Evolutionary conservation across 2,329 filamentous ascomycete species (phyloP).

Genomic region (Leptoxyphium fumago): DNA sequence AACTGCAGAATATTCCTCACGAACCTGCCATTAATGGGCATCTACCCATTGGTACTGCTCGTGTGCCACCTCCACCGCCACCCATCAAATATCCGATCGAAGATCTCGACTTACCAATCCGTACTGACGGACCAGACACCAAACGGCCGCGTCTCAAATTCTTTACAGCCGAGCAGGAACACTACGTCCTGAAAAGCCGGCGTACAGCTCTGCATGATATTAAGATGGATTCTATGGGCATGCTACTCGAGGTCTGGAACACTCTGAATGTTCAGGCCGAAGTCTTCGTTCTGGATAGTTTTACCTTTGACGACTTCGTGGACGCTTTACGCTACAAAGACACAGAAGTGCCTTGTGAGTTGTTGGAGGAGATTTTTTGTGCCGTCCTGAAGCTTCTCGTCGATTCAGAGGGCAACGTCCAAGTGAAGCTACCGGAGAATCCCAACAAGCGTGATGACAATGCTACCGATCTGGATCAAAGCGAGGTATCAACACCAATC

Average conservation of each 20-base stretch:
- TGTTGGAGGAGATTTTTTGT: constrained; percentile 85
- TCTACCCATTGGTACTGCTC: constrained; percentile 9
- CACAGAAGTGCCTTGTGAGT: constrained; percentile 59
- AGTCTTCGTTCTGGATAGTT: constrained; percentile 85
- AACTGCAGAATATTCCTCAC: not conserved
- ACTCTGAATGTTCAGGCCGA: constrained; percentile 97
- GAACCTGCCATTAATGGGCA: not conserved
- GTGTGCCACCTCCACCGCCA: constrained; percentile 47
- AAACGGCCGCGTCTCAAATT: constrained; percentile 66
- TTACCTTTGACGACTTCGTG: constrained; percentile 92
- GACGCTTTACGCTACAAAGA: constrained; percentile 64
- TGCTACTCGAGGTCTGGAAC: constrained; percentile 83
- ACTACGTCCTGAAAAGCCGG: constrained; percentile 20
- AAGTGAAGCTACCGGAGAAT: constrained; percentile 63
- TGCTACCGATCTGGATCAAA: constrained; percentile 45
- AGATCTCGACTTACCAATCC: constrained; percentile 65
- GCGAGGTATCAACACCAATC: constrained; percentile 39
- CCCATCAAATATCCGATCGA: constrained; percentile 91
- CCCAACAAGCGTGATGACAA: constrained; percentile 55
- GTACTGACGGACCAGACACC: constrained; percentile 15
- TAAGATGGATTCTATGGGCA: constrained; percentile 71
- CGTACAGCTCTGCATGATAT: constrained; percentile 36
- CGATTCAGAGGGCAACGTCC: constrained; percentile 62
- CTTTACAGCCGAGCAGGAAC: constrained; percentile 41
- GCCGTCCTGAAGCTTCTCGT: constrained; percentile 79